Base-by-base conservation (phyloP, 108 stramenopile genomes). In the Stephanodiscus minutulus region DNA sequence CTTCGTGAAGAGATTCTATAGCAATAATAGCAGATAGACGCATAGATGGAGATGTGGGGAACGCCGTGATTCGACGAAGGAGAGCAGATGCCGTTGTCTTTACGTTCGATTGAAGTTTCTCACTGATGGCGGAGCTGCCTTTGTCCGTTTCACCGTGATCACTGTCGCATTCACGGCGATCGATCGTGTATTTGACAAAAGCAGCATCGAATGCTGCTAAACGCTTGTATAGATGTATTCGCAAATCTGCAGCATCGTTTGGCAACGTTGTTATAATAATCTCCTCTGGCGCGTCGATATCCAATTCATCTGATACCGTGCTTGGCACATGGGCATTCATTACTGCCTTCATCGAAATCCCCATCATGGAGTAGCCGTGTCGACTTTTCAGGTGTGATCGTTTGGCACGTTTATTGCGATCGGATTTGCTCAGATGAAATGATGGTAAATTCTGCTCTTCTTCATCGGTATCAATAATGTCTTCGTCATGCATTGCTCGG, bases 171-270 rank as follows among this genome's bases (percentile, higher is more conserved):
- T 60, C 18, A 20, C 13, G 24, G 12, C 13, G 7, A 53, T 55
- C 35, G 18, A 36, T 21, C 31, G 21, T 64, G 15, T 0, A 22
- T 66, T 50, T 31, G 43, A 77, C 25, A 15, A 50, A 52, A 15
- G 47, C 12, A 29, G 49, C 4, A 37, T 71, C 70, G 13, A 61
- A 48, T 18, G 53, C 28, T 22, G 64, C 71, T 20, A 79, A 56
- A 25, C 27, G 66, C 43, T 50, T 24, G 35, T 79, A 79, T 59
- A 79, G 25, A 29, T 79, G 71, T 64, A 71, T 79, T 27, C 77
- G 77, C n/a, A 78, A 58, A 10, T 59, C 36, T 21, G 64, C 56
- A 20, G 70, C 70, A 12, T 66, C 69, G 44, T 60, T 20, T 31
- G 64, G 43, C 46, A 78, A 39, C 0, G 77, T 33, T 22, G 68